phyloP scores from a whole-genome alignment of 1,284 basidiomycete genomes.

The Stygiomarasmius scandens region DNA sequence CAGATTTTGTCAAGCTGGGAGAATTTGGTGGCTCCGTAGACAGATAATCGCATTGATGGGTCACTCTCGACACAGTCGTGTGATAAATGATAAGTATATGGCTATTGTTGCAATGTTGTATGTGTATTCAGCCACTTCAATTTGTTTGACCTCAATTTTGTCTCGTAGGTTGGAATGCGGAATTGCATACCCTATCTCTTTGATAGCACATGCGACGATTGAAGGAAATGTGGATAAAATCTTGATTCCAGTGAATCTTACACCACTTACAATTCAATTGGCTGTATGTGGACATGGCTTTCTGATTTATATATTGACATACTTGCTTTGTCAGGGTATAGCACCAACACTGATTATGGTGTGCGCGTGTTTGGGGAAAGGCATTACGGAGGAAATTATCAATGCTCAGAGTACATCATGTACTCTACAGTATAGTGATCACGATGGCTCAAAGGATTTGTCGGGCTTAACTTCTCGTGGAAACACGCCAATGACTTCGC shows the following conservation, averaged over 20 bases:
- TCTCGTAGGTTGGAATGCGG: not conserved
- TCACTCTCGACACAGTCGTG: not conserved
- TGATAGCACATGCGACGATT: not conserved
- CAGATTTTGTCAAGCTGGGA: not conserved
- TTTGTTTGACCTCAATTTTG: not conserved
- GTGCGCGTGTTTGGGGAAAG: not conserved
- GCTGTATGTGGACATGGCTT: not conserved
- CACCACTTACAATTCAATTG: not conserved
- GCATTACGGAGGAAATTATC: not conserved
- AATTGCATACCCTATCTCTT: not conserved
- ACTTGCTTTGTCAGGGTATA: not conserved
- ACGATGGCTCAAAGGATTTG: no score
- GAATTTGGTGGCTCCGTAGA: slow-evolving; percentile 4
- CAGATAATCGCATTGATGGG: not conserved
- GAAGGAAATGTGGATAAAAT: not conserved
- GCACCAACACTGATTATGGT: slow-evolving; percentile 4
- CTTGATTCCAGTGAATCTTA: not conserved
- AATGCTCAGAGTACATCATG: not conserved
- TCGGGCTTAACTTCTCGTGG: no score
- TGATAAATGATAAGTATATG: not conserved
- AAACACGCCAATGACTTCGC: no score
- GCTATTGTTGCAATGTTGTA: not conserved
- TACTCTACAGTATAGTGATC: not conserved
- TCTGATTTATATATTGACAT: not conserved
- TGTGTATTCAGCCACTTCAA: not conserved